Base-by-base conservation (phyloP, 148 eudicot species). In the Amaranthus cruentus region DNA sequence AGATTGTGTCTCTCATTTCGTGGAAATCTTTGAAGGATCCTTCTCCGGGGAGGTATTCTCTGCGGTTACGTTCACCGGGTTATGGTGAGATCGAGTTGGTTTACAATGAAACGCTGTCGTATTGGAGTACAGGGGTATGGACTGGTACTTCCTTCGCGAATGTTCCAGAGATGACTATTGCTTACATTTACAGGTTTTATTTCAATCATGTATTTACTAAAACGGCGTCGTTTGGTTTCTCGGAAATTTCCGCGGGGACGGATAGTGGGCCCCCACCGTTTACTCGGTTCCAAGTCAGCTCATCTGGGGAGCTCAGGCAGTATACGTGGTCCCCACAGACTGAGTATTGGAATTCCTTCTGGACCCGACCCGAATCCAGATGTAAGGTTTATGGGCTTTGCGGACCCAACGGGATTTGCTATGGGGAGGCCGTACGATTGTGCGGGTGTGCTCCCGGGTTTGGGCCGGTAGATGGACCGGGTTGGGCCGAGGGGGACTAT, bases 81-180 rank as follows among this genome's bases (percentile, higher is more conserved):
- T 90, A 83, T 71, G 93, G 96, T 50, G 91, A 92, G 85, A 70
- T 90, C 13, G 96, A 85, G 81, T 85, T 92, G 0, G 75, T 85
- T 4, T 84, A 53, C 53, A 64, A 75, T 18, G 73, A 56, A 5
- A 51, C 60, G 58, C 44, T 14, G 18, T 43, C 81, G 67, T 92
- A 90, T 72, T 92, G 97, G 97, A 73, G 62, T 2, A 83, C 88
- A 55, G 97, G 97, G 3, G 82, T 84, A 43, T 92, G 97, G 97
- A 85, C 83, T n/a, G 90, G 88, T 0, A 60, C 38, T 14, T 66
- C 85, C 2, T 92, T 92, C 78, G 44, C 78, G 15, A 82, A 82
- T 51, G 91, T 92, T 2, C 97, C 97, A 15, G 88, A 92, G 64
- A 92, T 92, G 97, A 85, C 86, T 3, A 80, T 88, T 9, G 82